Percentiles rank a stretch among this genome's conserved stretches.
Conservation (phyloP, 2,329 filamentous ascomycete species). For the Fusarium marasasianum region DNA sequence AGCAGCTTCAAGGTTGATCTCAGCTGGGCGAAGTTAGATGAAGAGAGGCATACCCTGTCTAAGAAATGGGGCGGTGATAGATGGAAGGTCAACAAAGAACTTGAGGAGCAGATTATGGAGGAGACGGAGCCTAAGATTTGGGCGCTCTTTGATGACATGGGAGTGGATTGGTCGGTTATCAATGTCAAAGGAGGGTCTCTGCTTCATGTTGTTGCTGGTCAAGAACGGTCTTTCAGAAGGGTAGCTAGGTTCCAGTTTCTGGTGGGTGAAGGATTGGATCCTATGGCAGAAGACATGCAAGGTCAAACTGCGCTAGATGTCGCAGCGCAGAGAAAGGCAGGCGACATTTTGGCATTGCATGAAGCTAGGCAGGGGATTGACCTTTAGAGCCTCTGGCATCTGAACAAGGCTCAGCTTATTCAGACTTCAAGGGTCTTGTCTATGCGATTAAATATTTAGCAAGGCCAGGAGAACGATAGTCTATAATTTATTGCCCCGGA, state of each 20-base stretch:
- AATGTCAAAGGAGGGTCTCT: accelerated
- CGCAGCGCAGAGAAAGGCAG: accelerated
- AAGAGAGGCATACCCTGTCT: not conserved
- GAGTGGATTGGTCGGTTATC: not conserved
- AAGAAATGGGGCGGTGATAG: not conserved
- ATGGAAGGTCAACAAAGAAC: not conserved
- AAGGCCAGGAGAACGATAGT: accelerated
- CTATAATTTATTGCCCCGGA: accelerated
- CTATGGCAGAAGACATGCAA: no score
- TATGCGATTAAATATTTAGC: accelerated
- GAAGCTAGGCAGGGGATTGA: not conserved
- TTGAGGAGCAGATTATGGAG: not conserved
- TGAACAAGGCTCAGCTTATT: not conserved
- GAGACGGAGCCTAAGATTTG: not conserved
- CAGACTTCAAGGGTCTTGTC: accelerated
- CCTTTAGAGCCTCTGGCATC: not conserved
- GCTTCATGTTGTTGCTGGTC: not conserved
- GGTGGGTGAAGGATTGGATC: not conserved
- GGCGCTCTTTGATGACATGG: not conserved
- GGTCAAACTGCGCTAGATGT: not conserved
- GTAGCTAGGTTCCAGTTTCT: not conserved
- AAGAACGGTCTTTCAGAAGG: accelerated
- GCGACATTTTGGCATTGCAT: no score
- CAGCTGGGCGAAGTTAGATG: not conserved
- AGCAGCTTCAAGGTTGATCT: not conserved